phyloP scores from a whole-genome alignment of 2,329 filamentous ascomycete genomes.

The Fusarium robinianum region DNA sequence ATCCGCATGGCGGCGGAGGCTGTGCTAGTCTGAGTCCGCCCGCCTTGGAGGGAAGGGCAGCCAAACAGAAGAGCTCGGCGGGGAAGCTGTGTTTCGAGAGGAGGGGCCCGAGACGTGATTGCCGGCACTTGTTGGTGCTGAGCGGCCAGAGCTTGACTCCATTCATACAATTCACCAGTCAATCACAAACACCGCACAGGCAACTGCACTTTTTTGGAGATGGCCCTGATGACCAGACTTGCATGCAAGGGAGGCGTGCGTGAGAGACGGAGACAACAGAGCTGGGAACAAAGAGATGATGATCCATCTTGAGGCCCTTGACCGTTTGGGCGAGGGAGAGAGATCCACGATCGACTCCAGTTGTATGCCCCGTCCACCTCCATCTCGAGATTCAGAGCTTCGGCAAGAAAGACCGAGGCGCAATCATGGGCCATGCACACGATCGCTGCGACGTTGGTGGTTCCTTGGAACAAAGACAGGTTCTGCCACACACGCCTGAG shows the following conservation, averaged over 20 bases:
- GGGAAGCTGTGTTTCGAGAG: slow-evolving; percentile 35
- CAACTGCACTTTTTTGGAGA: slow-evolving; percentile 19
- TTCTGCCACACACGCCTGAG: too few relatives aligned
- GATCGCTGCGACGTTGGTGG: slow-evolving; percentile 5
- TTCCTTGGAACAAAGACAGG: slow-evolving; percentile 6
- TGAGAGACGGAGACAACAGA: slow-evolving; percentile 3
- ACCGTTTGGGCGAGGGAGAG: slow-evolving; percentile 11
- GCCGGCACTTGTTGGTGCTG: slow-evolving; percentile 30
- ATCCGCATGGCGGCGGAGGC: slow-evolving; percentile 35
- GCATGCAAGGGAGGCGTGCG: slow-evolving; percentile 13
- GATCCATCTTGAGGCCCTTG: slow-evolving; percentile 10
- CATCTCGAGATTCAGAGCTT: slow-evolving; percentile 16
- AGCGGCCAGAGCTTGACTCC: slow-evolving; percentile 14
- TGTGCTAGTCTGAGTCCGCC: slow-evolving; percentile 24
- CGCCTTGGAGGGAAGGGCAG: neutral
- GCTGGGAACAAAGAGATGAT: slow-evolving; percentile 11
- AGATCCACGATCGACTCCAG: slow-evolving; percentile 5
- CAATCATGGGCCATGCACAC: slow-evolving; percentile 8
- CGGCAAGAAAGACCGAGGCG: slow-evolving; percentile 15
- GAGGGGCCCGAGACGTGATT: slow-evolving; percentile 28
- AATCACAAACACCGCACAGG: slow-evolving; percentile 17
- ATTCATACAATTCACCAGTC: slow-evolving; percentile 17
- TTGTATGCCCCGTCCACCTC: slow-evolving; percentile 12
- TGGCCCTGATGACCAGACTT: slow-evolving; percentile 5
- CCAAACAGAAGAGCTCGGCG: slow-evolving; percentile 17